Percentiles rank a stretch among this genome's conserved stretches.
Evolutionary conservation across 2,329 filamentous ascomycete species (phyloP).

Genomic region (Colletotrichum scovillei): DNA sequence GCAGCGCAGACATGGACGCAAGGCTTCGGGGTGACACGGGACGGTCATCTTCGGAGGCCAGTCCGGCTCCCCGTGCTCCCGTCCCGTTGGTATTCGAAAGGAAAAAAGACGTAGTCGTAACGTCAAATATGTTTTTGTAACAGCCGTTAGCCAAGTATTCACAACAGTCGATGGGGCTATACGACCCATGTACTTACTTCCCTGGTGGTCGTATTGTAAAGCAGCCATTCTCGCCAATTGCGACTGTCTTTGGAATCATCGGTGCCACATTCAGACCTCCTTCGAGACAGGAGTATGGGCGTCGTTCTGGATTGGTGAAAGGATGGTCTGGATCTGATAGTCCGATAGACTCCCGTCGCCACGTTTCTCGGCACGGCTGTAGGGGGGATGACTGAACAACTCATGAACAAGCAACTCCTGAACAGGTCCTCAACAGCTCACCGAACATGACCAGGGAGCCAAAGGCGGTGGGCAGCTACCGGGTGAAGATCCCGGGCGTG

Average conservation of each 20-base stretch:
- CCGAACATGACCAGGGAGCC: not conserved
- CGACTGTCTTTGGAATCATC: not conserved
- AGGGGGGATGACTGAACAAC: not conserved
- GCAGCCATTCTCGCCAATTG: not conserved
- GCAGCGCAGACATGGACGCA: not conserved
- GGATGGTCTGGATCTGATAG: not conserved
- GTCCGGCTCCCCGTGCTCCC: not conserved
- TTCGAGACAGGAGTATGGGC: not conserved
- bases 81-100: not conserved
- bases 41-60: not conserved
- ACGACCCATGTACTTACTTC: not conserved
- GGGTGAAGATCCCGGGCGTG: not conserved
- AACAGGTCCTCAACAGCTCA: not conserved
- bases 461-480: not conserved
- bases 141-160: not conserved
- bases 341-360: not conserved
- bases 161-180: too few species aligned
- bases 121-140: not conserved
- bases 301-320: not conserved
- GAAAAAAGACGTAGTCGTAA: not conserved
- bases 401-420: not conserved
- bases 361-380: not conserved
- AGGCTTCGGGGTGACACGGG: not conserved
- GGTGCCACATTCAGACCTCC: not conserved
- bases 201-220: not conserved